Evolutionary conservation across 1,139 yeast genomes (phyloP).

Genomic region (Hyphopichia pseudoburtonii): DNA sequence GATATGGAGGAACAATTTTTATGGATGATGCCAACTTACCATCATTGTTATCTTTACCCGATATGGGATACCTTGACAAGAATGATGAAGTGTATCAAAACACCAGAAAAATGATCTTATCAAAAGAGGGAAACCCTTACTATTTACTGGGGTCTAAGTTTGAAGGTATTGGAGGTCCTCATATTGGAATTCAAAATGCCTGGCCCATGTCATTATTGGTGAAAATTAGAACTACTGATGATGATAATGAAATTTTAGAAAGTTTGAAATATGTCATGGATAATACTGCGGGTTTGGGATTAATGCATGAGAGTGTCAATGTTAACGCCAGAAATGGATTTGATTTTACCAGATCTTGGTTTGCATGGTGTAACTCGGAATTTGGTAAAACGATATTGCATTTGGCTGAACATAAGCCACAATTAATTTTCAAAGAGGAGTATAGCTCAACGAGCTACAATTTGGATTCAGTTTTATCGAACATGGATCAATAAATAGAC

Average conservation of each 20-base stretch:
- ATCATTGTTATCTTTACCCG: constrained; percentile 77
- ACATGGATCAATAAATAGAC: too few species aligned
- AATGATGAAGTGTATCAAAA: constrained; percentile 67
- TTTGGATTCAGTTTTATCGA: constrained; percentile 23
- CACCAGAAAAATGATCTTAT: constrained; percentile 74
- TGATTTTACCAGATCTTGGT: constrained; percentile 75
- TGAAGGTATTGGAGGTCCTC: constrained; percentile 89
- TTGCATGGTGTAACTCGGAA: constrained; percentile 93
- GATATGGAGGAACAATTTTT: constrained; percentile 68
- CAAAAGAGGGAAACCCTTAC: constrained; percentile 76
- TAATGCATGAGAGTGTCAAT: constrained; percentile 81
- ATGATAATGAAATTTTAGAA: constrained; percentile 63
- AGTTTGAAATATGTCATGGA: constrained; percentile 53
- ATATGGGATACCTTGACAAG: constrained; percentile 60
- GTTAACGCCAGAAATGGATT: constrained; percentile 54
- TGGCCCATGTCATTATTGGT: constrained; percentile 90
- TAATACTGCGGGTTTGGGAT: constrained; percentile 71
- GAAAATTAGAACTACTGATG: constrained; percentile 70
- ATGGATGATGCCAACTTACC: constrained; percentile 96
- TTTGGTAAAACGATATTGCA: constrained; percentile 82
- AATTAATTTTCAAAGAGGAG: constrained; percentile 58
- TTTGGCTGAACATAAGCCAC: constrained; percentile 72
- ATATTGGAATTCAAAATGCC: constrained; percentile 74
- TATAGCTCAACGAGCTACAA: constrained; percentile 27
- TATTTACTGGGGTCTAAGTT: constrained; percentile 61